Percentiles rank a stretch among this genome's conserved stretches.
These are phyloP conservation scores for Pythium vanterpoolii DNA, from an alignment of 352 stramenopile genomes.

Conservation along the genomic window DNA sequence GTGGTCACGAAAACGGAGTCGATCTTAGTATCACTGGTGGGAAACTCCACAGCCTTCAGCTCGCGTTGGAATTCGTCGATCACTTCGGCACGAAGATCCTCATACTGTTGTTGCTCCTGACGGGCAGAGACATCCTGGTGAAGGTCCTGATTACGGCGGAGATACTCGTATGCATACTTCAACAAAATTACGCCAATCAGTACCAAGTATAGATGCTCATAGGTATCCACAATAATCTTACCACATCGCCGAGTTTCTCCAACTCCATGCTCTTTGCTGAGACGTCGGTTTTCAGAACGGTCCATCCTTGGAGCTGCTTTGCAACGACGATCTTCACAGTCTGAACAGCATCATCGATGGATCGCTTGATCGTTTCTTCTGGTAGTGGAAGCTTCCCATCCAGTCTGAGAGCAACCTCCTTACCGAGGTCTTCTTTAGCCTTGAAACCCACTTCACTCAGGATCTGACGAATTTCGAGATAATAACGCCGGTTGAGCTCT, in stretches of 20 bases:
- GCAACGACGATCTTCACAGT: conserved; percentile 48
- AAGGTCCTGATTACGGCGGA: conserved; percentile 61
- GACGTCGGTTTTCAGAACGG: conserved; percentile 61
- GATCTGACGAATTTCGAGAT: conserved; percentile 76
- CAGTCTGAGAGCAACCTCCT: conserved; percentile 54
- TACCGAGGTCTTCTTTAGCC: conserved; percentile 58
- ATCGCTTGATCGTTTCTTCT: conserved; percentile 60
- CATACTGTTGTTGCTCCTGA: conserved; percentile 60
- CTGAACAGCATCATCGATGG: conserved; percentile 52
- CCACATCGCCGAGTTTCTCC: conserved; percentile 72
- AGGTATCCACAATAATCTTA: conserved; percentile 30
- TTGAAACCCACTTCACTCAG: conserved; percentile 62
- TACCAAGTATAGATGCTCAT: neutral
- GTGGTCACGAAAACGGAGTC: conserved; percentile 52
- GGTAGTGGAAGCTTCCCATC: conserved; percentile 65
- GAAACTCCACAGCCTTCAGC: conserved; percentile 49
- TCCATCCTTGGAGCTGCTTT: conserved; percentile 67
- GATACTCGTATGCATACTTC: conserved; percentile 68
- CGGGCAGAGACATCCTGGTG: conserved; percentile 52
- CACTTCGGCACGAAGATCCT: conserved; percentile 51
- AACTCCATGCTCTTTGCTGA: conserved; percentile 57
- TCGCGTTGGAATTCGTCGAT: conserved; percentile 51
- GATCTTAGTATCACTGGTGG: conserved; percentile 62
- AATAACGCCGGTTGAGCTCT: conserved; percentile 73
- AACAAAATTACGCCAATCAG: neutral